These are phyloP conservation scores for Eucalyptus leucophloia DNA, from an alignment of 345 rosid species.

Conservation along the genomic window DNA sequence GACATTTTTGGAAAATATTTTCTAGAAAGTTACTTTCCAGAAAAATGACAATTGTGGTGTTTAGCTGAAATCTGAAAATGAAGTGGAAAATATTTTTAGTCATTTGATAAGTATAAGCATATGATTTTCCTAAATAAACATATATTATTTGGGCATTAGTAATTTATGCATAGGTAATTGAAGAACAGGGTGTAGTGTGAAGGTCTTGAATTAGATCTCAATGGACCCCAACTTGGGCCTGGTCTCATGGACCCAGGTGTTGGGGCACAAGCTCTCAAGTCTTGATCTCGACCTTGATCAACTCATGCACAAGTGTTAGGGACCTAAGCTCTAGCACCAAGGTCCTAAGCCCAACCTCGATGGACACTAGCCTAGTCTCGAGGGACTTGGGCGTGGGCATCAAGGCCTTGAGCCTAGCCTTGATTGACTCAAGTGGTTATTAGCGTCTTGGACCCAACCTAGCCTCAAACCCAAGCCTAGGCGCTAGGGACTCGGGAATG, in stretches of 20 bases:
- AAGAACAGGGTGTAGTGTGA: rapidly evolving
- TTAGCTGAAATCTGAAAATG: not conserved
- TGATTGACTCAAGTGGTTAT: not conserved
- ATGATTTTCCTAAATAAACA: not conserved
- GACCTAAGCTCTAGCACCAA: not conserved
- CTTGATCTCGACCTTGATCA: not conserved
- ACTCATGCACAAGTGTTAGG: not conserved
- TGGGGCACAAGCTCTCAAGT: not conserved
- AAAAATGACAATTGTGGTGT: not conserved
- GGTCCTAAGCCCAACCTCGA: not conserved
- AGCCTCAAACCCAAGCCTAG: not conserved
- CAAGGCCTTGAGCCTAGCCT: not conserved
- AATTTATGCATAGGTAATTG: too few species aligned
- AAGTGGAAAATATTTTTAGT: not conserved
- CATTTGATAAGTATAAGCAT: too few species aligned
- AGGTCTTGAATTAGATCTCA: not conserved
- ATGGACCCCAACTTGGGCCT: not conserved
- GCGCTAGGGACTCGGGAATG: not conserved
- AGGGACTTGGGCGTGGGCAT: not conserved
- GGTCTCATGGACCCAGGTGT: not conserved
- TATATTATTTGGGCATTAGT: not conserved
- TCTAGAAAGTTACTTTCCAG: too few species aligned
- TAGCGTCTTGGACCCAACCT: not conserved
- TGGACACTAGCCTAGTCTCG: not conserved
- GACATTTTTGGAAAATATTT: not conserved